Conservation (phyloP, 1,284 basidiomycete species). For the Tilletia horrida region DNA sequence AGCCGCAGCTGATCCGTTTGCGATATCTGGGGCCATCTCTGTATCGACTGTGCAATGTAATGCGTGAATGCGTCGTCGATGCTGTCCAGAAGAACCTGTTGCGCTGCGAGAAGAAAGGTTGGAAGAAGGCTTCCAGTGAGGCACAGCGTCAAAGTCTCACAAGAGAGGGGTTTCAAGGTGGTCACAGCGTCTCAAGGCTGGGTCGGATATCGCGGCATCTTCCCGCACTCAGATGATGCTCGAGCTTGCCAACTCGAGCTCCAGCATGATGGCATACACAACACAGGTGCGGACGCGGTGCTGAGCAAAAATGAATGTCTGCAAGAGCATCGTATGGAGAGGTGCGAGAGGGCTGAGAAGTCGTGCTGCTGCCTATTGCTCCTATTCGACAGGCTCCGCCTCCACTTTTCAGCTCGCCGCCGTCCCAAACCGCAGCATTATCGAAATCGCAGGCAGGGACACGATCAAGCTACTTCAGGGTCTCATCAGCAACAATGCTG, state of each 20-base stretch:
- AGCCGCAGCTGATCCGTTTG: constrained; percentile 13
- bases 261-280: too few species aligned
- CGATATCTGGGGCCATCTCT: background rate
- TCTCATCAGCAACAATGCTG: constrained; percentile 66
- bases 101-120: background rate
- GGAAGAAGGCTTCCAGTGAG: background rate
- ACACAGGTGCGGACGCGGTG: too few species aligned
- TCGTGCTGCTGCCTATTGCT: background rate
- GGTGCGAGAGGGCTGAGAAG: background rate
- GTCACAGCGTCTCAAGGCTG: background rate
- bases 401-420: constrained; percentile 23
- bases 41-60: background rate
- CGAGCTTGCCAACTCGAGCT: too few species aligned
- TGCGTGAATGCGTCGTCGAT: background rate
- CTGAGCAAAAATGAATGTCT: too few species aligned
- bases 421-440: constrained; percentile 55
- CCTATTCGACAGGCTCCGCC: background rate
- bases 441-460: constrained; percentile 77
- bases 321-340: background rate
- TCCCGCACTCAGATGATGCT: background rate
- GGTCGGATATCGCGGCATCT: constrained; percentile 3
- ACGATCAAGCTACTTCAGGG: constrained; percentile 84
- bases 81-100: too few species aligned
- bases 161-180: background rate
- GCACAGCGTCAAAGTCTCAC: background rate